Evolutionary conservation across 2,329 filamentous ascomycete species (phyloP).

Genomic region (Orbilia quercus): DNA sequence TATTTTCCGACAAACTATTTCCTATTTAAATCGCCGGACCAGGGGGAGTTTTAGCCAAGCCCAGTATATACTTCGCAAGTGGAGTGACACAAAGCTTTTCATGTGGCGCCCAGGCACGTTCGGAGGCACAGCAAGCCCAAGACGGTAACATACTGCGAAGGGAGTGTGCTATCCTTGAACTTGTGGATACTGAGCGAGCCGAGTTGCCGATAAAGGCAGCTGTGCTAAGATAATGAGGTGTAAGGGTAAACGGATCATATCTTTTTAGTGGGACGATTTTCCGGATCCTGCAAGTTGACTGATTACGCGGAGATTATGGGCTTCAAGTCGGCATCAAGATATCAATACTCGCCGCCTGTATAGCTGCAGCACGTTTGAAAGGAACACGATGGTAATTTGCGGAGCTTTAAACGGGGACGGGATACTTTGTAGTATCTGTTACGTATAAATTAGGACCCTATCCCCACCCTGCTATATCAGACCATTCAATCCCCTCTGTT

Average conservation of each 20-base stretch:
- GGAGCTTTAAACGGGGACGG: neutral
- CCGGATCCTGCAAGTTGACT: neutral
- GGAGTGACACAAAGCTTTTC: neutral
- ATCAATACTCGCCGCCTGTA: neutral
- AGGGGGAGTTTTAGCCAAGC: neutral
- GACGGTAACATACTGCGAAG: neutral
- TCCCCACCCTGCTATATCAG: too few relatives aligned
- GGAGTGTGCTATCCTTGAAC: neutral
- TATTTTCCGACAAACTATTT: too few relatives aligned
- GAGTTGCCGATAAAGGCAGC: constrained; percentile 1
- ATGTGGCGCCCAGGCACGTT: neutral
- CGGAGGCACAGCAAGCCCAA: neutral
- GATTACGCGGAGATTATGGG: too few relatives aligned
- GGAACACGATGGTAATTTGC: neutral
- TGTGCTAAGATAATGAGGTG: neutral
- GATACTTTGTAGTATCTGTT: neutral
- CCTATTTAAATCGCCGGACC: neutral
- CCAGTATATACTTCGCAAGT: neutral
- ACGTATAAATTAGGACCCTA: too few relatives aligned
- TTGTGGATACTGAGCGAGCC: constrained; percentile 2
- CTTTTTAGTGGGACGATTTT: neutral
- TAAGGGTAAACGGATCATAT: neutral
- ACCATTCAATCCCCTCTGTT: too few relatives aligned
- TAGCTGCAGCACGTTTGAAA: neutral
- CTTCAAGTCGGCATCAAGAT: too few relatives aligned